Conservation (phyloP, 148 eudicot species). For the Pouteria glomerata region DNA sequence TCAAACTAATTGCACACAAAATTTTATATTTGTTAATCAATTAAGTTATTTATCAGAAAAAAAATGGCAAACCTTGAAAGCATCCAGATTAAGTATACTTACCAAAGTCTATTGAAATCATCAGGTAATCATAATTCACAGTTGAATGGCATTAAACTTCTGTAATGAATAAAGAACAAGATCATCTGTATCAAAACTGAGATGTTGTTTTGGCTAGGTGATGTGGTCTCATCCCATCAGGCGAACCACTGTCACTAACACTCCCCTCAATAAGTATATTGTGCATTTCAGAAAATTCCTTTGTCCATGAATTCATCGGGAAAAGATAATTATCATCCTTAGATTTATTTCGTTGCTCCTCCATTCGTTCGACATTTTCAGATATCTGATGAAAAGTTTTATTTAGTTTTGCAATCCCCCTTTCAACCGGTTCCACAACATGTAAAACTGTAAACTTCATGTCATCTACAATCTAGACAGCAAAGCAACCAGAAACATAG, state of each 20-base stretch:
- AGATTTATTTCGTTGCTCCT: constrained; percentile 57
- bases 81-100: background rate
- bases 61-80: background rate
- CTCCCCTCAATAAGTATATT: constrained; percentile 59
- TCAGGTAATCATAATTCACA: background rate
- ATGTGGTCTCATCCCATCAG: constrained; percentile 43
- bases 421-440: constrained; percentile 95
- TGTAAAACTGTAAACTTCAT: constrained; percentile 96
- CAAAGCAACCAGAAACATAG: background rate
- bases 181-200: constrained; percentile 33
- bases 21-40: background rate
- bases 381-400: constrained; percentile 82
- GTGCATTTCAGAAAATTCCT: constrained; percentile 60
- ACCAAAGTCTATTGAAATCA: constrained; percentile 1
- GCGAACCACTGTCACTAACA: constrained; percentile 79
- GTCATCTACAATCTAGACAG: constrained; percentile 78
- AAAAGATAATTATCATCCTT: constrained; percentile 73
- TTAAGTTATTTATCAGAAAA: background rate
- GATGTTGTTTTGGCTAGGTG: constrained; percentile 37
- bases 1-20: background rate
- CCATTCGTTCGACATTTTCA: constrained; percentile 67
- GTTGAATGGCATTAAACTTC: too few species aligned
- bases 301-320: constrained; percentile 61
- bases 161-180: constrained; percentile 2
- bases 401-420: constrained; percentile 84